A percentile compares a stretch with the other conserved stretches of the same genome.
phyloP scores from a whole-genome alignment of 2,329 filamentous ascomycete species.

The Nemania sp. region DNA sequence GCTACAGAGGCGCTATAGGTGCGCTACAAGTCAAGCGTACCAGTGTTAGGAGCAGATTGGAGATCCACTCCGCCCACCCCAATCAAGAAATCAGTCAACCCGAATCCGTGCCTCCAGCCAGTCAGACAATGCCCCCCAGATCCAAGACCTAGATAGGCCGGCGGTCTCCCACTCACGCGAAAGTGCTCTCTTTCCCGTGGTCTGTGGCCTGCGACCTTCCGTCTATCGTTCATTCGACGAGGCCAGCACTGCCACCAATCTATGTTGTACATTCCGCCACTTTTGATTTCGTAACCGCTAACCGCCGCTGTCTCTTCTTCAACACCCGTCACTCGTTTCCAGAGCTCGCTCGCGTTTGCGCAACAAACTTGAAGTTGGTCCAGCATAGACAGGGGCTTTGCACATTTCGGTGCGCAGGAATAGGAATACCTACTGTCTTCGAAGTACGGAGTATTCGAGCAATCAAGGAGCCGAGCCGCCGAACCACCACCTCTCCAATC shows the following conservation, averaged over 20 bases:
- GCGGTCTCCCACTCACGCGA: slow-evolving; percentile 15
- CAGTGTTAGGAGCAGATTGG: neutral
- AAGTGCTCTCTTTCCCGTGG: slow-evolving; percentile 7
- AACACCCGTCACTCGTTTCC: slow-evolving; percentile 37
- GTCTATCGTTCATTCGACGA: slow-evolving; percentile 13
- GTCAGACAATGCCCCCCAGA: neutral
- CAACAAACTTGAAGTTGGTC: slow-evolving; percentile 11
- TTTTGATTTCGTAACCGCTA: slow-evolving; percentile 19
- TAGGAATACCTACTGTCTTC: too few species aligned
- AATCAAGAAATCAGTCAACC: slow-evolving; percentile 9
- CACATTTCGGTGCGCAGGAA: too few species aligned
- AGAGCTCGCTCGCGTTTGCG: slow-evolving; percentile 12
- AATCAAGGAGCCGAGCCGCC: neutral
- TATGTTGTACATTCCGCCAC: slow-evolving; percentile 13
- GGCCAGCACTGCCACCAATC: slow-evolving; percentile 27
- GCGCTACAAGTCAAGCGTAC: too few species aligned
- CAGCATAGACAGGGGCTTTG: too few species aligned
- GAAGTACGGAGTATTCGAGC: neutral
- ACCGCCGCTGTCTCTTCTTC: slow-evolving; percentile 9
- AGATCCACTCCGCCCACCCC: neutral
- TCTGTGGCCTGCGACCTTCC: slow-evolving; percentile 16
- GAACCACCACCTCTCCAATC: neutral
- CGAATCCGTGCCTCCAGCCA: neutral
- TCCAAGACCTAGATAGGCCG: neutral
- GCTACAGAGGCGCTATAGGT: too few species aligned